These are phyloP conservation scores for Parsonsia alboflavescens DNA, from an alignment of 257 asterid genomes.

Conservation along the genomic window DNA sequence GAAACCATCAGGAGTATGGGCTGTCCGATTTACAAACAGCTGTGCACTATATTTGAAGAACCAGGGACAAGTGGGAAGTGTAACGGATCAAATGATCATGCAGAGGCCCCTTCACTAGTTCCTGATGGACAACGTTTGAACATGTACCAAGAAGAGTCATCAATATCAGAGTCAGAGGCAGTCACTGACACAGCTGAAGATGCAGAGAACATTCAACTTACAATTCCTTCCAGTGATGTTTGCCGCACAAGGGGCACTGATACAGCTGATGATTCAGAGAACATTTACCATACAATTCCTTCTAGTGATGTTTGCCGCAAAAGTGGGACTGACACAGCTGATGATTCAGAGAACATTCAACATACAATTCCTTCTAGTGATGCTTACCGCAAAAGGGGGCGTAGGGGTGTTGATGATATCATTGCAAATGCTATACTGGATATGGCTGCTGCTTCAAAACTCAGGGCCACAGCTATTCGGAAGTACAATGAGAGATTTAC, in stretches of 20 bases:
- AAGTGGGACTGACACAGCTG: conserved; percentile 37
- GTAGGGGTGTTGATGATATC: conserved; percentile 58
- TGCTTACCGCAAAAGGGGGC: conserved; percentile 53
- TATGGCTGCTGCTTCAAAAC: conserved; percentile 72
- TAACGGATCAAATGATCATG: conserved; percentile 35
- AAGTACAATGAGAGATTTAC: conserved; percentile 43
- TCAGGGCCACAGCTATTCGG: conserved; percentile 50
- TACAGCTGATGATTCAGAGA: conserved; percentile 20
- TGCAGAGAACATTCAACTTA: conserved; percentile 15
- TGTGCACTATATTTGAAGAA: conserved; percentile 47
- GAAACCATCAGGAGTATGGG: conserved; percentile 55
- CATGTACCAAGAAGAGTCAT: conserved; percentile 35
- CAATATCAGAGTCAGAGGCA: conserved; percentile 60
- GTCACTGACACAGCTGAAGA: conserved; percentile 17
- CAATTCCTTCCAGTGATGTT: conserved; percentile 23
- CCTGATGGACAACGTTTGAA: conserved; percentile 27
- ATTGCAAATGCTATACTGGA: conserved; percentile 69
- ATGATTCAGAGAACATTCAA: conserved; percentile 20
- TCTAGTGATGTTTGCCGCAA: conserved; percentile 38
- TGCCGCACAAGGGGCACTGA: conserved; percentile 56
- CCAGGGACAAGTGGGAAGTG: conserved; percentile 27
- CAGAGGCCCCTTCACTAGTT: conserved; percentile 22
- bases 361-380: conserved; percentile 23
- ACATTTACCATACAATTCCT: conserved; percentile 14
- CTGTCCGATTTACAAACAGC: conserved; percentile 57